These are phyloP conservation scores for Tolypocladium amazonense DNA, from an alignment of 2,329 filamentous ascomycete genomes.

Conservation along the genomic window DNA sequence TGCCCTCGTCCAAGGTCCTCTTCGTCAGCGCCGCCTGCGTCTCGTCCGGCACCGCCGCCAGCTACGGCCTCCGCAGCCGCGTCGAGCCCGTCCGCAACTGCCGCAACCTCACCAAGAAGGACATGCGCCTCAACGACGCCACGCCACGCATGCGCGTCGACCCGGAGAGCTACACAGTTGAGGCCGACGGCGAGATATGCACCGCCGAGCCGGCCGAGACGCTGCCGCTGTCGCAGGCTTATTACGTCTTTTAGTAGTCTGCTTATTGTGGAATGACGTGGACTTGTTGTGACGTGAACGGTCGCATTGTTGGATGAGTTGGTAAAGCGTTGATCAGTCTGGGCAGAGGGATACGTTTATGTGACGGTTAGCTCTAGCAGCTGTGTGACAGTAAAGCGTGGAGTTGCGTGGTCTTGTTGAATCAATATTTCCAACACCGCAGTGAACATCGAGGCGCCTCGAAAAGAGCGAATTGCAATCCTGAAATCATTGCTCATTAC, in stretches of 20 bases:
- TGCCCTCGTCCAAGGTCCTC: slow-evolving; percentile 63
- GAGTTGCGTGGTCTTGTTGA: not conserved
- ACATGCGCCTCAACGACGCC: slow-evolving; percentile 82
- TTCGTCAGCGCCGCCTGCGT: slow-evolving; percentile 74
- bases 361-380: not conserved
- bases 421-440: not conserved
- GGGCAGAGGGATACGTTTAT: not conserved
- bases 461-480: not conserved
- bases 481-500: slow-evolving; percentile 19
- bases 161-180: slow-evolving; percentile 78
- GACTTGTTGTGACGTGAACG: not conserved
- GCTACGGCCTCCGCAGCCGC: slow-evolving; percentile 68
- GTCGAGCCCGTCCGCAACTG: slow-evolving; percentile 72
- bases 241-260: slow-evolving; percentile 55
- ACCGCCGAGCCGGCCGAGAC: slow-evolving; percentile 59
- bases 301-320: not conserved
- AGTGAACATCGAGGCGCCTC: not conserved
- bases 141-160: slow-evolving; percentile 87
- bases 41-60: slow-evolving; percentile 51
- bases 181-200: slow-evolving; percentile 70
- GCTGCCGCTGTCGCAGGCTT: slow-evolving; percentile 68
- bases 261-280: not conserved
- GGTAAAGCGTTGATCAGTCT: not conserved
- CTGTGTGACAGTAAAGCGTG: not conserved
- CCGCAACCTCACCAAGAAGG: slow-evolving; percentile 63